Percentiles rank a stretch among this genome's conserved stretches.
phyloP scores from a whole-genome alignment of 331 rosid genomes.

The Cydonia oblonga region DNA sequence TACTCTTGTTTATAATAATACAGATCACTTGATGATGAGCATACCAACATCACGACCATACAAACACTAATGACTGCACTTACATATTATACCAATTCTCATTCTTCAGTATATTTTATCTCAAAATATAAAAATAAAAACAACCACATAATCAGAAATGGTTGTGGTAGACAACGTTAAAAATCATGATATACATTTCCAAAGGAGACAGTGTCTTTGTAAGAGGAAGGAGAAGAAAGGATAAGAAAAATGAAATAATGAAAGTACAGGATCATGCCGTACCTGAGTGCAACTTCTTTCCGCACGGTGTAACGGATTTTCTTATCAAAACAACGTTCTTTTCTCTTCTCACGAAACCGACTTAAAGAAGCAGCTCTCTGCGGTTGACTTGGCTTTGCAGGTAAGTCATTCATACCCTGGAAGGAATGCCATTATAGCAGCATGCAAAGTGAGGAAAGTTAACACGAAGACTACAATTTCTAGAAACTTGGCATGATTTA shows the following conservation, averaged over 20 bases:
- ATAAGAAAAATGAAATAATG: too few relatives aligned
- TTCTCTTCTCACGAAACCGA: conserved; percentile 47
- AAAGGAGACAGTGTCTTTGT: background rate
- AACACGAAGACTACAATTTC: background rate
- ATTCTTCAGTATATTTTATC: background rate
- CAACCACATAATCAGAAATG: background rate
- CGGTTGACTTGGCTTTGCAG: conserved; percentile 33
- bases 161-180: background rate
- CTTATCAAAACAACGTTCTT: conserved; percentile 46
- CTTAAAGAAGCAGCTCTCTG: conserved; percentile 48
- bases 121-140: background rate
- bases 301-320: conserved; percentile 49
- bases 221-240: background rate
- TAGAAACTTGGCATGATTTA: background rate
- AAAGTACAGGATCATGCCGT: too few relatives aligned
- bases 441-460: background rate
- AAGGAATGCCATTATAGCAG: background rate
- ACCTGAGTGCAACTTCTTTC: conserved; percentile 53
- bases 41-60: background rate
- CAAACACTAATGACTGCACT: background rate
- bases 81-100: background rate
- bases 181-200: background rate
- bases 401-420: conserved; percentile 29
- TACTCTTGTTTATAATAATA: background rate
- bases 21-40: background rate